These are phyloP conservation scores for Annulohypoxylon truncatum DNA, from an alignment of 2,329 filamentous ascomycete species.

Conservation along the genomic window DNA sequence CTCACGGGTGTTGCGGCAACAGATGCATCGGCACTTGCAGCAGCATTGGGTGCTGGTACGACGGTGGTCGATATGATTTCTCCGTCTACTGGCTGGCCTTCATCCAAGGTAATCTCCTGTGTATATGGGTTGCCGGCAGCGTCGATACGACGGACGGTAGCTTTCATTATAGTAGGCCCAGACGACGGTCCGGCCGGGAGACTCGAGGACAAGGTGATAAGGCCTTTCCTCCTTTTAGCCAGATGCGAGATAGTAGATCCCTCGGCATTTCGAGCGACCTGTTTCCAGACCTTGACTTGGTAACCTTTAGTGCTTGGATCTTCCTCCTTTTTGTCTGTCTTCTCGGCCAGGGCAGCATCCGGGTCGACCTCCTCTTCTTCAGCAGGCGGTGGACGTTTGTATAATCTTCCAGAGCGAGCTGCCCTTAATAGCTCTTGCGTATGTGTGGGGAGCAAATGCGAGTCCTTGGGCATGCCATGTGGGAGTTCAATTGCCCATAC, in stretches of 20 bases:
- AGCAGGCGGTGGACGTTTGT: slow-evolving; percentile 74
- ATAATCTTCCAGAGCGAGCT: slow-evolving; percentile 79
- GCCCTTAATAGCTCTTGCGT: slow-evolving; percentile 86
- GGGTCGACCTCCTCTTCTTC: slow-evolving; percentile 70
- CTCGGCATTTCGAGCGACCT: slow-evolving; percentile 69
- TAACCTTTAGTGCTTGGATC: slow-evolving; percentile 66
- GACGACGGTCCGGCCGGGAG: slow-evolving; percentile 58
- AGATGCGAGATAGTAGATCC: slow-evolving; percentile 64
- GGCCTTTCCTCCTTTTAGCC: slow-evolving; percentile 71
- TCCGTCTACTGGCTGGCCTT: slow-evolving; percentile 83
- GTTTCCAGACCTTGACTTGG: slow-evolving; percentile 70
- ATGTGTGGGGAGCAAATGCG: slow-evolving; percentile 78
- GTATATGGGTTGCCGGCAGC: slow-evolving; percentile 84
- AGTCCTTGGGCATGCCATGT: slow-evolving; percentile 86
- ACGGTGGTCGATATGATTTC: slow-evolving; percentile 77
- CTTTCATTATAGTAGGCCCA: slow-evolving; percentile 75
- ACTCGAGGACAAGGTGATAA: slow-evolving; percentile 67
- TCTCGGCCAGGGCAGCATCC: slow-evolving; percentile 60
- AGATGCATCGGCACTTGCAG: slow-evolving; percentile 67
- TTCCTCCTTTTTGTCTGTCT: slow-evolving; percentile 72
- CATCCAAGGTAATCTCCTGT: slow-evolving; percentile 83
- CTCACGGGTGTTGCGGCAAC: slow-evolving; percentile 57
- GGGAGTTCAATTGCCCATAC: slow-evolving; percentile 81
- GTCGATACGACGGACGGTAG: slow-evolving; percentile 82
- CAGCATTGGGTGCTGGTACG: slow-evolving; percentile 63